Evolutionary conservation across 345 rosid species (phyloP), one percentile per base, ranked within the genome.

Genomic region (Citropsis articulata): DNA sequence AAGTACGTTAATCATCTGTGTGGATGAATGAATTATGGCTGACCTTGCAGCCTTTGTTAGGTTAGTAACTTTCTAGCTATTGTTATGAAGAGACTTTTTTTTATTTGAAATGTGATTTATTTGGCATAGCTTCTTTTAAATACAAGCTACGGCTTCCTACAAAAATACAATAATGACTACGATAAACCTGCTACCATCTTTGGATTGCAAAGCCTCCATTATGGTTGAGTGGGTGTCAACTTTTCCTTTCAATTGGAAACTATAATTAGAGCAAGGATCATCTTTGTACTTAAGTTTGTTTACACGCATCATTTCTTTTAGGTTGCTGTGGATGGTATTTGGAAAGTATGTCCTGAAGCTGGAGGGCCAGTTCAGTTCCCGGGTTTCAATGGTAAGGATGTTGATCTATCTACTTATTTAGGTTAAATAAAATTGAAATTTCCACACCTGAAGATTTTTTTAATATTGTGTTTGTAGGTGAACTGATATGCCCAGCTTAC

Each of bases 271-370:
- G 31, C 38, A 67, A 64, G 71, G 25, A 55, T 64, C 57, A 71
- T 30, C 45, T 65, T 3, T 50, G 25, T 8, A 36, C 13, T 28
- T 73, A 28, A 66, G 40, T 66, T 33, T 75, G 25, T 61, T 38
- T 31, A 42, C 30, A 35, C 22, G 77, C 36, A 30, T 22, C 53
- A 31, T 66, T 53, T 76, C 40, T 8, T 72, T 71, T 81, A 97
- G 99, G 93, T 97, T 86, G 97, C 99, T 72, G 99, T 97, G 77
- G 99, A 94, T 83, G 99, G 97, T 79, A 84, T 82, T 77, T 97
- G 99, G 99, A 94, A 90, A 85, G 86, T 77, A 33, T 97, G 99
- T 84, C 97, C 98, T 31, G 86, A 80, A 83, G 90, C 89, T 75
- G 99, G 99, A 63, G 98, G 98, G 68, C 91, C 93, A 35, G 84